Percentiles rank a stretch among this genome's conserved stretches.
phyloP scores from a whole-genome alignment of 129 eudicot species.

The Arctium minus region DNA sequence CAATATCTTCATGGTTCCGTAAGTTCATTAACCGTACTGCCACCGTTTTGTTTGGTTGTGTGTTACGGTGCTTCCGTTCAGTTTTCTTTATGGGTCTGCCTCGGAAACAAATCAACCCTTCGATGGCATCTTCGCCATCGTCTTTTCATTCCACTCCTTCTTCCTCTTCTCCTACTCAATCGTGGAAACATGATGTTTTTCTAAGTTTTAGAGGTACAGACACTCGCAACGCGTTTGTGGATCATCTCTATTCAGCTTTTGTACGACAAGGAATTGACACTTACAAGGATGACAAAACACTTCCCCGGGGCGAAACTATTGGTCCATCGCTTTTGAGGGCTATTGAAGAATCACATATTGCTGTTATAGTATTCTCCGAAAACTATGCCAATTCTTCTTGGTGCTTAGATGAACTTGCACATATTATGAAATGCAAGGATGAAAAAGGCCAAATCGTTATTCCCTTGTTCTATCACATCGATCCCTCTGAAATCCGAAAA shows the following conservation, averaged over 20 bases:
- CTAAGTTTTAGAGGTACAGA: background rate
- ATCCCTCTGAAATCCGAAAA: too few relatives aligned
- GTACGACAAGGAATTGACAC: background rate
- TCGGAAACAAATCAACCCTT: background rate
- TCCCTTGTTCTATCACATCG: too few relatives aligned
- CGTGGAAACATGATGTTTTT: background rate
- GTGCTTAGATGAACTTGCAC: too few relatives aligned
- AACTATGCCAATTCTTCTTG: too few relatives aligned
- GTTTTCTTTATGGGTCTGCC: too few relatives aligned
- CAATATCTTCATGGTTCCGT: too few relatives aligned
- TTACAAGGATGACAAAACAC: background rate
- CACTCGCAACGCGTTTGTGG: background rate
- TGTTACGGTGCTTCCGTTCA: too few relatives aligned
- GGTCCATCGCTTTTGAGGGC: background rate
- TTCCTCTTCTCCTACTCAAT: background rate
- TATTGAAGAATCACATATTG: background rate
- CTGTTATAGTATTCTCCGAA: background rate
- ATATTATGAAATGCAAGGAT: too few relatives aligned
- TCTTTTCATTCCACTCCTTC: background rate
- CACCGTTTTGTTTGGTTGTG: too few relatives aligned
- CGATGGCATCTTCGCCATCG: background rate
- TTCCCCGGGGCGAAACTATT: background rate
- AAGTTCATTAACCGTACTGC: too few relatives aligned
- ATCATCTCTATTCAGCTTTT: background rate
- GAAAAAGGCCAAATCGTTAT: too few relatives aligned